Evolutionary conservation across 345 rosid species (phyloP).

Genomic region (Pseudoturritis turrita): DNA sequence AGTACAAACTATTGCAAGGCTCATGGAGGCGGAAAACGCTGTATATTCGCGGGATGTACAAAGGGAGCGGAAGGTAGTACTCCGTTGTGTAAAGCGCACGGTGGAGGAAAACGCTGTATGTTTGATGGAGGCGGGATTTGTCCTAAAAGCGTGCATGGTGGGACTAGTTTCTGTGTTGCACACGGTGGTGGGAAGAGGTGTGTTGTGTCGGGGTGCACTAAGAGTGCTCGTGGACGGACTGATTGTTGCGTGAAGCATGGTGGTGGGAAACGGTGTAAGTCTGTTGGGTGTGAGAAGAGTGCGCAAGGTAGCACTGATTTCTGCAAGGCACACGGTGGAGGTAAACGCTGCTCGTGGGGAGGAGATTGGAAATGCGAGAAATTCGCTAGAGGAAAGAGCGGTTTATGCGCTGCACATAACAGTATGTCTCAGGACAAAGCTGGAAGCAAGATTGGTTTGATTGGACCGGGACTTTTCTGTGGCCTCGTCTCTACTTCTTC

Average conservation of each 20-base stretch:
- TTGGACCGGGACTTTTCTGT: constrained; percentile 77
- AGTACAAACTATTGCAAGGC: constrained; percentile 92
- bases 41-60: constrained; percentile 83
- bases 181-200: constrained; percentile 98
- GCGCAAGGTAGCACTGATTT: constrained; percentile 97
- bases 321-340: constrained; percentile 98
- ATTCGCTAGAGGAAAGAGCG: constrained; percentile 91
- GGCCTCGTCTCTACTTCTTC: constrained; percentile 75
- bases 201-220: constrained; percentile 76
- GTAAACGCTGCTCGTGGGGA: constrained; percentile 79
- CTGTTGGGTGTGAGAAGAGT: constrained; percentile 74
- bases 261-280: constrained; percentile 83
- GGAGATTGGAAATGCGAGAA: constrained; percentile 77
- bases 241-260: constrained; percentile 91
- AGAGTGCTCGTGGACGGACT: constrained; percentile 97
- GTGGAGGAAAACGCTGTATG: constrained; percentile 94
- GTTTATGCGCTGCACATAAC: constrained; percentile 89
- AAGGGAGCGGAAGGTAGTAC: constrained; percentile 99
- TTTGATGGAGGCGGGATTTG: constrained; percentile 93
- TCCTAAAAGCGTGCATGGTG: constrained; percentile 95
- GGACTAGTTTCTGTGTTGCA: constrained; percentile 89
- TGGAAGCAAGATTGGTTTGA: constrained; percentile 49
- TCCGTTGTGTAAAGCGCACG: constrained; percentile 91
- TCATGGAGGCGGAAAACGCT: constrained; percentile 95
- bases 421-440: constrained; percentile 55